Conservation (phyloP, 352 stramenopile species). For the Phytopythium montanum region DNA sequence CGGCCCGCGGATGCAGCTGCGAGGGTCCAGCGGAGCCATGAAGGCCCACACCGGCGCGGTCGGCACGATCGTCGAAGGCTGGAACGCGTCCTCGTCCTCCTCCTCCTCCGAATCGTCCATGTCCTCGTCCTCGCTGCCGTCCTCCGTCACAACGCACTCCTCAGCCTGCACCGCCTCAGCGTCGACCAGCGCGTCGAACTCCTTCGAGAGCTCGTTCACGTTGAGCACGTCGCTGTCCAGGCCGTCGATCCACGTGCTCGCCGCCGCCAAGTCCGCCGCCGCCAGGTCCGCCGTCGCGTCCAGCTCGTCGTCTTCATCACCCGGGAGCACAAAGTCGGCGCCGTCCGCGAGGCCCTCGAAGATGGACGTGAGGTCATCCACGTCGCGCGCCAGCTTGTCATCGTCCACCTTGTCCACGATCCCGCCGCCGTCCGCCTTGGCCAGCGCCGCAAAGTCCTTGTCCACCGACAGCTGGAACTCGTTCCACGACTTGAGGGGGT, state of each 20-base stretch:
- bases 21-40: slow-evolving; percentile 64
- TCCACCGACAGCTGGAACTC: slow-evolving; percentile 44
- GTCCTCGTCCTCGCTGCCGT: slow-evolving; percentile 34
- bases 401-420: slow-evolving; percentile 70
- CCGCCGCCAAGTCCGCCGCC: slow-evolving; percentile 20
- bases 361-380: slow-evolving; percentile 71
- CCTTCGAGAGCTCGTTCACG: slow-evolving; percentile 65
- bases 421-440: slow-evolving; percentile 14
- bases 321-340: slow-evolving; percentile 55
- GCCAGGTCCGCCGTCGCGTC: too few relatives aligned
- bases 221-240: slow-evolving; percentile 68
- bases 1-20: slow-evolving; percentile 67
- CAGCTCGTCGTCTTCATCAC: too few relatives aligned
- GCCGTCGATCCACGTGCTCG: slow-evolving; percentile 52
- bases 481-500: slow-evolving; percentile 42
- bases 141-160: slow-evolving; percentile 21
- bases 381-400: slow-evolving; percentile 66
- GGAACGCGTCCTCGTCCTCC: slow-evolving; percentile 15
- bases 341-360: slow-evolving; percentile 70
- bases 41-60: slow-evolving; percentile 46
- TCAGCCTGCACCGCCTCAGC: slow-evolving; percentile 34
- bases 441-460: slow-evolving; percentile 24
- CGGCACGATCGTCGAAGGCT: slow-evolving; percentile 39
- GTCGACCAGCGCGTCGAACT: slow-evolving; percentile 52
- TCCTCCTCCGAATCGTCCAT: slow-evolving; percentile 34